Conservation (phyloP, 768 basidiomycete genomes). For the Boletus rufocinnamomeus region DNA sequence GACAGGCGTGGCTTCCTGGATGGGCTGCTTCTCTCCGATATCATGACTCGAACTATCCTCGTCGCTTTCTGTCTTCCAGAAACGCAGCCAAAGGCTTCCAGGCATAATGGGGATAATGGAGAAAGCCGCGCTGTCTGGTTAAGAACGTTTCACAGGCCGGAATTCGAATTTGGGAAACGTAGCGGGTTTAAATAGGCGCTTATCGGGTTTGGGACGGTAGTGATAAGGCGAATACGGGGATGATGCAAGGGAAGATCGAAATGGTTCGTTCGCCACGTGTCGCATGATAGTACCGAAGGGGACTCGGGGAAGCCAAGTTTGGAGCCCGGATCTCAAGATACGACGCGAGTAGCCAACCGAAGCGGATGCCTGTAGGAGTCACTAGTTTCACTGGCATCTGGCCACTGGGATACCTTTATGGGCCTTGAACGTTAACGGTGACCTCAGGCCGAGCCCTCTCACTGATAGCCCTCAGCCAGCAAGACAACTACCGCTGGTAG, state of each 20-base stretch:
- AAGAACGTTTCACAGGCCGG: background rate
- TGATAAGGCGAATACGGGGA: background rate
- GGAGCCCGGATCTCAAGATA: background rate
- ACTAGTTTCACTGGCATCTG: too few relatives aligned
- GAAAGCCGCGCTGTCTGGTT: too few relatives aligned
- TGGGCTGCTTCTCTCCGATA: slow-evolving; percentile 1
- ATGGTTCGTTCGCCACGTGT: background rate
- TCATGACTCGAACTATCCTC: background rate
- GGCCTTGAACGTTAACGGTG: too few relatives aligned
- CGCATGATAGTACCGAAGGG: background rate
- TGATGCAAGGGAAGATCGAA: background rate
- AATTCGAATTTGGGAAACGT: background rate
- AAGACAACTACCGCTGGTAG: too few relatives aligned
- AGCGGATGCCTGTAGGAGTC: background rate
- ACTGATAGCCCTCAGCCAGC: too few relatives aligned
- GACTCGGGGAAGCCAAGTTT: background rate
- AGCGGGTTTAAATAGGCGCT: background rate
- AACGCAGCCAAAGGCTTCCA: slow-evolving; percentile 1
- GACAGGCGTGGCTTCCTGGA: slow-evolving; percentile 4
- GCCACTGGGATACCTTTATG: background rate
- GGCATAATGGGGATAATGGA: slow-evolving; percentile 10
- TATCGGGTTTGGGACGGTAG: background rate
- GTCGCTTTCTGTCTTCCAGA: slow-evolving; percentile 5
- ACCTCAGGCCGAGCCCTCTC: too few relatives aligned
- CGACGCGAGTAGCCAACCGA: background rate